These are phyloP conservation scores for Ophiocytium majus DNA, from an alignment of 352 stramenopile species.

Conservation along the genomic window DNA sequence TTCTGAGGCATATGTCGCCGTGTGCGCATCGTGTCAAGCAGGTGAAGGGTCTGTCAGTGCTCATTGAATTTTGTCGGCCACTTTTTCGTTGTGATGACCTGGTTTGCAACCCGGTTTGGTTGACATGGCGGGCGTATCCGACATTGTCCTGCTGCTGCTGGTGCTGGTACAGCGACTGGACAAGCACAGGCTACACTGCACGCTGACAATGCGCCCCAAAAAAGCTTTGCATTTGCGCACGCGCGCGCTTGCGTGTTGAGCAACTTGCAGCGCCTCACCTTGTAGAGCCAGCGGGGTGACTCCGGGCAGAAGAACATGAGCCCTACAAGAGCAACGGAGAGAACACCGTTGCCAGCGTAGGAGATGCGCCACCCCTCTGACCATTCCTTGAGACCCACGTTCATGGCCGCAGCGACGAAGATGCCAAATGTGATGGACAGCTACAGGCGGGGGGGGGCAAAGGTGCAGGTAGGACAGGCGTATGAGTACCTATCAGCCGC, in stretches of 20 bases:
- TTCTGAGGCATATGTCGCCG: too few relatives aligned
- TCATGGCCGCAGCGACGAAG: conserved; percentile 14
- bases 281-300: conserved; percentile 31
- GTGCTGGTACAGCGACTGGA: neutral
- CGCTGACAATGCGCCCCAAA: neutral
- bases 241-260: neutral
- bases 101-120: too few relatives aligned
- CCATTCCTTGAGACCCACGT: conserved; percentile 33
- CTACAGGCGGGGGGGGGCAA: too few relatives aligned
- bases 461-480: too few relatives aligned
- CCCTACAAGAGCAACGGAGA: conserved; percentile 24
- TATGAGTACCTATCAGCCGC: too few relatives aligned
- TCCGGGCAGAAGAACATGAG: conserved; percentile 27
- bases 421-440: conserved; percentile 35
- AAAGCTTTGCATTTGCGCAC: neutral
- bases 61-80: too few relatives aligned
- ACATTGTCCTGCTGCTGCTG: neutral
- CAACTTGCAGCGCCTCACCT: conserved; percentile 5
- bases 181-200: neutral
- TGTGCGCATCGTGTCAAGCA: too few relatives aligned
- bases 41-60: too few relatives aligned
- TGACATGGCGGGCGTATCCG: neutral
- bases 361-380: conserved; percentile 28
- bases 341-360: conserved; percentile 27
- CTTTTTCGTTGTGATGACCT: too few relatives aligned